Evolutionary conservation across 306 rosid genomes (phyloP).

Genomic region (Fagus sylvatica): DNA sequence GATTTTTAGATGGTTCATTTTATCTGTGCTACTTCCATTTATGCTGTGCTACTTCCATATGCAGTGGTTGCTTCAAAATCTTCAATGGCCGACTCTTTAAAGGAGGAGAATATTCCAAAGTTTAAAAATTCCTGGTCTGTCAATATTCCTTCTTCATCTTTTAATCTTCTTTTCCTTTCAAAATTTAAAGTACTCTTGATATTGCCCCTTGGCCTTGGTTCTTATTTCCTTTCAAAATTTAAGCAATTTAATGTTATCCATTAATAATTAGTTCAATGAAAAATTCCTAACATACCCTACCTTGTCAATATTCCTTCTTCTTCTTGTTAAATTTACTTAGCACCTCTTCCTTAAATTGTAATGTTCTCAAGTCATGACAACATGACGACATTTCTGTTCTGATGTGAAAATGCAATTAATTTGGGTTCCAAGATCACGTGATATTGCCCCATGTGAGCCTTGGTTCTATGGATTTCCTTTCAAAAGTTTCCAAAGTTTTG

Average conservation of each 20-base stretch:
- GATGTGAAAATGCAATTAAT: too few species aligned
- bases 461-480: slow-evolving; percentile 16
- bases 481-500: slow-evolving; percentile 31
- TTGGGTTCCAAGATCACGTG: slow-evolving; percentile 89
- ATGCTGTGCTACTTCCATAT: slow-evolving; percentile 28
- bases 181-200: neutral
- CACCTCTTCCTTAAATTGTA: slow-evolving; percentile 25
- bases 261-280: slow-evolving; percentile 5
- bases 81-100: slow-evolving; percentile 53
- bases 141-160: slow-evolving; percentile 22
- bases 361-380: slow-evolving; percentile 72
- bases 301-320: too few species aligned
- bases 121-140: slow-evolving; percentile 74
- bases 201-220: too few species aligned
- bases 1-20: slow-evolving; percentile 20
- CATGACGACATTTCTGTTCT: too few species aligned
- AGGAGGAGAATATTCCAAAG: slow-evolving; percentile 66
- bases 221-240: neutral
- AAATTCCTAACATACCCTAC: slow-evolving; percentile 7
- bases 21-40: slow-evolving; percentile 27
- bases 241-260: neutral
- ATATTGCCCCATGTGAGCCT: slow-evolving; percentile 84
- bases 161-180: slow-evolving; percentile 6
- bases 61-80: slow-evolving; percentile 82
- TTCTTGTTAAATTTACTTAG: slow-evolving; percentile 25